Percentiles rank a stretch among this genome's conserved stretches.
These are phyloP conservation scores for Neonectria coccinea DNA, from an alignment of 2,329 filamentous ascomycete species.

Conservation along the genomic window DNA sequence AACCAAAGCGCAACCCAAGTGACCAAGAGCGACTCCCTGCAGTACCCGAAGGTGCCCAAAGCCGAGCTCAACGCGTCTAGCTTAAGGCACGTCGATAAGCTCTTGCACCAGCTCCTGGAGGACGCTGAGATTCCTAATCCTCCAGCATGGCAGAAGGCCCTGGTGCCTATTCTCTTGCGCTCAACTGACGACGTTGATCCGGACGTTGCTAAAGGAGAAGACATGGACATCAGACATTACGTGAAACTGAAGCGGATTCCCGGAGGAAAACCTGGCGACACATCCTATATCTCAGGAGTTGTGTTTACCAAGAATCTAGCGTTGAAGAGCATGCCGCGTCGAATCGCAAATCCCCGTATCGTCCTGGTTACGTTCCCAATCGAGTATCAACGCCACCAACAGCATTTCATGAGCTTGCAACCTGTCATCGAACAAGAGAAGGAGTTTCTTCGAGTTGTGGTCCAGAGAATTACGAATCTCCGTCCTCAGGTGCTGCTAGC, in stretches of 20 bases:
- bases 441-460: slow-evolving; percentile 91
- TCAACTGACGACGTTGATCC: slow-evolving; percentile 96
- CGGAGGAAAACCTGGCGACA: slow-evolving; percentile 89
- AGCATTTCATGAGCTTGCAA: slow-evolving; percentile 97
- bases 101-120: slow-evolving; percentile 84
- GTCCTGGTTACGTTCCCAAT: slow-evolving; percentile 95
- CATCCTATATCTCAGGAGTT: slow-evolving; percentile 94
- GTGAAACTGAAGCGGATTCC: slow-evolving; percentile 98
- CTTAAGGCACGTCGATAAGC: slow-evolving; percentile 85
- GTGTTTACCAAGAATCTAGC: slow-evolving; percentile 98
- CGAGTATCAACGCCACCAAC: slow-evolving; percentile 88
- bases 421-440: slow-evolving; percentile 97
- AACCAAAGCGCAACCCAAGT: slow-evolving; percentile 61
- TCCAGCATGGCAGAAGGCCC: slow-evolving; percentile 86
- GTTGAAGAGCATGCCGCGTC: slow-evolving; percentile 93
- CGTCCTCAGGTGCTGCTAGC: slow-evolving; percentile 89
- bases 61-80: slow-evolving; percentile 89
- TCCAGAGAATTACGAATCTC: slow-evolving; percentile 89
- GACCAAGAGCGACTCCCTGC: slow-evolving; percentile 86
- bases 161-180: slow-evolving; percentile 89
- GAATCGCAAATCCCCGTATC: slow-evolving; percentile 85
- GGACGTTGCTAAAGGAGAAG: slow-evolving; percentile 88
- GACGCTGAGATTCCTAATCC: slow-evolving; percentile 80
- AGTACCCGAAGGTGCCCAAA: slow-evolving; percentile 77
- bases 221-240: slow-evolving; percentile 97